Base-by-base conservation (phyloP, 441 rosid species). In the Kokia cookei region DNA sequence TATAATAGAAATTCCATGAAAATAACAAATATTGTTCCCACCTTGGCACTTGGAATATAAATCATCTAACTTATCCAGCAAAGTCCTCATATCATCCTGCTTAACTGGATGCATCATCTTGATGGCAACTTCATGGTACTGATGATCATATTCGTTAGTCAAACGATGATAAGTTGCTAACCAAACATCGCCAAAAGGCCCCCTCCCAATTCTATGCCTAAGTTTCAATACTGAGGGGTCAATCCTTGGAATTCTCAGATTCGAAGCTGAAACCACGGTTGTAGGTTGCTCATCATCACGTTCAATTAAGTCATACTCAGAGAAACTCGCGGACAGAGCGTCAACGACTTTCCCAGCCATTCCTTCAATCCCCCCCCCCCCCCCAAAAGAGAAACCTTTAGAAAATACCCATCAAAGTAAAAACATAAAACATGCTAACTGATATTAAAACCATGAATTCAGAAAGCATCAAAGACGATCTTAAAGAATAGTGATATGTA, bases 141-240 rank as follows among this genome's bases (percentile, higher is more conserved):
- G 91, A 67, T 88, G 91, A 67, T 88, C 89, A 68, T 80, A 91
- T 78, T 89, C 97, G 14, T 78, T 78, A 22, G 84, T 80, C 0
- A 89, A 88, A 37, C 79, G 88, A 81, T 90, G 93, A 87, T 79
- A 89, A 75, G 98, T 93, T 57, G 93, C 98, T 53, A 94, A 77
- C 97, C 98, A 94, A 74, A 89, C 91, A 84, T 93, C 99, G 47
- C 98, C 98, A 73, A 93, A 93, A 29, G 90, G 87, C 24, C 99
- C 99, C 85, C 94, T 86, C 72, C 99, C 99, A 54, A 94, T 91
- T 61, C 98, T 86, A 77, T 94, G 98, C 53, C 92, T 80, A 69
- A 91, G 93, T 80, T 90, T 93, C 86, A 94, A 75, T 11, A 76
- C 51, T 1, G 88, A 68, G 13, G 96, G 89, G 19, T 93, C 89